These are phyloP conservation scores for Sugiyamaella xylanicola DNA, from an alignment of 1,139 yeast species.

Conservation along the genomic window DNA sequence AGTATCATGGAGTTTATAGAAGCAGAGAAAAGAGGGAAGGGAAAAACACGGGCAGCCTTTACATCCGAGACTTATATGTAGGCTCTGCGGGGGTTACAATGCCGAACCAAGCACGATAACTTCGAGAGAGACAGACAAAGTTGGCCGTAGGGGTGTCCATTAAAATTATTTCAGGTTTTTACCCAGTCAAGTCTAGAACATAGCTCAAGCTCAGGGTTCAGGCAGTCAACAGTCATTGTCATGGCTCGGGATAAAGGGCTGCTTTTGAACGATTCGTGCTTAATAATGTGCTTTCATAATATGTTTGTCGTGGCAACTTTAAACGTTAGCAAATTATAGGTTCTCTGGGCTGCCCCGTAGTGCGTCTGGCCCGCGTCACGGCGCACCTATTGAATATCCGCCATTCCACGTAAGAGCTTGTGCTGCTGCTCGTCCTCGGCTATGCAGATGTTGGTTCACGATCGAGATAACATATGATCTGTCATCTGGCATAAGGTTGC, in stretches of 20 bases:
- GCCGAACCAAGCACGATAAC: background rate
- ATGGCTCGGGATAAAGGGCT: background rate
- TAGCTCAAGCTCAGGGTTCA: background rate
- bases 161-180: background rate
- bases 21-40: background rate
- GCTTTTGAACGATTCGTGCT: background rate
- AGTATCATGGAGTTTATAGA: background rate
- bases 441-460: background rate
- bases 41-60: background rate
- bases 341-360: no score
- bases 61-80: background rate
- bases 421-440: background rate
- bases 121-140: background rate
- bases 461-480: background rate
- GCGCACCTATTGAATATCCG: no score
- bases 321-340: background rate
- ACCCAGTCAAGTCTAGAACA: background rate
- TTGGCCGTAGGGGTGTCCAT: background rate
- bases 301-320: background rate
- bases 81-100: background rate
- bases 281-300: conserved; percentile 1
- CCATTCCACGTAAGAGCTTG: background rate
- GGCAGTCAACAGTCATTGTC: background rate
- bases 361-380: no score
- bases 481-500: conserved; percentile 8